Conservation (phyloP, 2,329 filamentous ascomycete species). For the Xylariaceae sp. region DNA sequence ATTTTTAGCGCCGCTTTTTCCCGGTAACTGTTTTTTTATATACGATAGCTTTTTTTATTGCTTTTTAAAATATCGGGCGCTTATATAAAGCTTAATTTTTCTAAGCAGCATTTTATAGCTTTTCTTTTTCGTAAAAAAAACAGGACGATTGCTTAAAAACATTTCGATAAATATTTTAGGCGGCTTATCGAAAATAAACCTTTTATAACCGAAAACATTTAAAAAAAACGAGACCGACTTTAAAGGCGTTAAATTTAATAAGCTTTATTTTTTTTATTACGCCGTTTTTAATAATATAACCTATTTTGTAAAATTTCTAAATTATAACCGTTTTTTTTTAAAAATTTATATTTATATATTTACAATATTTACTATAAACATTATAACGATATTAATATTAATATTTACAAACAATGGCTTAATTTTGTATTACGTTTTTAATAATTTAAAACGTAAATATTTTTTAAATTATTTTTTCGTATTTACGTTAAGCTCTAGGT, state of each 20-base stretch:
- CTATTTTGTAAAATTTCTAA: neutral
- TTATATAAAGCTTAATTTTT: neutral
- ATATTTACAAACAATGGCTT: neutral
- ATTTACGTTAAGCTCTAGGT: neutral
- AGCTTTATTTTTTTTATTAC: neutral
- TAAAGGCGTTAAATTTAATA: neutral
- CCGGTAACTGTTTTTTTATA: neutral
- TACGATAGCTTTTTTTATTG: neutral
- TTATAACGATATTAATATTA: neutral
- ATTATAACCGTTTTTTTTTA: neutral
- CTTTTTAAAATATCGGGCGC: neutral
- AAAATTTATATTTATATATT: neutral
- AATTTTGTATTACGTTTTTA: neutral
- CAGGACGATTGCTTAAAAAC: neutral
- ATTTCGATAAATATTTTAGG: neutral
- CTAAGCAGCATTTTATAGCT: neutral
- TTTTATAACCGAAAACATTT: neutral
- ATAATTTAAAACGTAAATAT: neutral
- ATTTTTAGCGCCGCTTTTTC: neutral
- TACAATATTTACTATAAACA: neutral
- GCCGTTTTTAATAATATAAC: neutral
- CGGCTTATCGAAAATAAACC: neutral
- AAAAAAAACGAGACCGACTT: neutral
- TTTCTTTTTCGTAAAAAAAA: neutral
- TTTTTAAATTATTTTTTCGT: neutral